Percentiles rank a stretch among this genome's conserved stretches.
Evolutionary conservation across 75 land plant species (phyloP).

Genomic region (Picea glauca): DNA sequence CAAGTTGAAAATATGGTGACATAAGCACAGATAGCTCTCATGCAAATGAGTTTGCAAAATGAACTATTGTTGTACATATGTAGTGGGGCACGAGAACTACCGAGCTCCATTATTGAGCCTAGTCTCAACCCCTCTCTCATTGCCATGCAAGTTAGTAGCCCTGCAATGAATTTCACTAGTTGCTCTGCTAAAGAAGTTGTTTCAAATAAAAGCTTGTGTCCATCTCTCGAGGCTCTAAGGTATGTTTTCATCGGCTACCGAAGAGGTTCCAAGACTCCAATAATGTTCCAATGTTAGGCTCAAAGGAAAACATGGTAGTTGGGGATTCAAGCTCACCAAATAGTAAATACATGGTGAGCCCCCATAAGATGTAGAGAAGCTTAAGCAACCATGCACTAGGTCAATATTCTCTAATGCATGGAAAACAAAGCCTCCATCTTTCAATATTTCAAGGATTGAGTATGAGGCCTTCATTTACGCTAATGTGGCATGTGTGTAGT

Average conservation of each 20-base stretch:
- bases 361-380: slow-evolving; percentile 2
- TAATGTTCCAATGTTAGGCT: neutral
- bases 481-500: neutral
- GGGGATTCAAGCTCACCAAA: neutral
- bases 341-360: neutral
- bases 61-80: neutral
- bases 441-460: neutral
- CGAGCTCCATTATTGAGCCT: neutral
- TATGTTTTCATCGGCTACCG: neutral
- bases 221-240: too few relatives aligned
- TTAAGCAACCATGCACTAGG: neutral
- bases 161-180: neutral
- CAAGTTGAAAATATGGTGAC: neutral
- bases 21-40: neutral
- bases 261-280: neutral
- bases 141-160: neutral
- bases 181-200: neutral
- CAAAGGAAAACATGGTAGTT: neutral
- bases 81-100: neutral
- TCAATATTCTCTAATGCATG: slow-evolving; percentile 2
- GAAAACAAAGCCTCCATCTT: neutral
- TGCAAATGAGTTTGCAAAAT: neutral
- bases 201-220: too few relatives aligned
- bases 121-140: neutral
- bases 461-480: neutral